Base-by-base conservation (phyloP, 2,329 filamentous ascomycete genomes). In the Ilyonectria robusta region DNA sequence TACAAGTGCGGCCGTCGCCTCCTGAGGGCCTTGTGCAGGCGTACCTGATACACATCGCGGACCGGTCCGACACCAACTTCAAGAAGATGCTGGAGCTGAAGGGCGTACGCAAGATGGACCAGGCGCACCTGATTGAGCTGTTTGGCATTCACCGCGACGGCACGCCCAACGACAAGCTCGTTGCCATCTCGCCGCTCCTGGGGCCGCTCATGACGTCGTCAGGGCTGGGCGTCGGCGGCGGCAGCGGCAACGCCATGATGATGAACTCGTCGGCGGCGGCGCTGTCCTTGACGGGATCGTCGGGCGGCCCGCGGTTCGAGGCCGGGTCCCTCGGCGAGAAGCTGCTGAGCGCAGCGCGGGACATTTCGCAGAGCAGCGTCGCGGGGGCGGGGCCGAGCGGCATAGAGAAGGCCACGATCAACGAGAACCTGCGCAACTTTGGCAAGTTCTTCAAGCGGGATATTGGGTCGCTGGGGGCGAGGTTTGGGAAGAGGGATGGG, bases 391-490 rank as follows among this genome's bases (percentile, higher is more conserved):
- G 76, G 42, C 82, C 82, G 68, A 83, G 72, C 15, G 84, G 82
- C 17, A 76, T 85, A 62, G 85, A 89, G 61, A 90, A 92, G 75
- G 89, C 88, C 8, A 94, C 92, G 59, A 88, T 98, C 70, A 97
- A 98, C 78, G 95, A 97, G 81, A 98, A 98, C 81, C 79, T 98
- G 81, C 95, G 94, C 83, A 97, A 94, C 79, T 93, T 99, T 81
- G 95, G 95, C 26, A 98, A 97, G 82, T 98, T 98, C 83, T 98
- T 98, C 84, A 91, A 92, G 69, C 86, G 95, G 70, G 95, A 98
- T 83, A 91, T 95, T 70, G 93, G 93, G 33, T 89, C 91, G 2
- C 87, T 95, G 70, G 92, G 93, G 2, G 89, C 88, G 11, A 84
- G 92, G 71, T 95, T 95, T 79, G 93, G 92, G 53, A 91, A 88